Percentiles rank a stretch among this genome's conserved stretches.
These are phyloP conservation scores for Rhodomyrtus tomentosa DNA, from an alignment of 345 rosid genomes.

Conservation along the genomic window DNA sequence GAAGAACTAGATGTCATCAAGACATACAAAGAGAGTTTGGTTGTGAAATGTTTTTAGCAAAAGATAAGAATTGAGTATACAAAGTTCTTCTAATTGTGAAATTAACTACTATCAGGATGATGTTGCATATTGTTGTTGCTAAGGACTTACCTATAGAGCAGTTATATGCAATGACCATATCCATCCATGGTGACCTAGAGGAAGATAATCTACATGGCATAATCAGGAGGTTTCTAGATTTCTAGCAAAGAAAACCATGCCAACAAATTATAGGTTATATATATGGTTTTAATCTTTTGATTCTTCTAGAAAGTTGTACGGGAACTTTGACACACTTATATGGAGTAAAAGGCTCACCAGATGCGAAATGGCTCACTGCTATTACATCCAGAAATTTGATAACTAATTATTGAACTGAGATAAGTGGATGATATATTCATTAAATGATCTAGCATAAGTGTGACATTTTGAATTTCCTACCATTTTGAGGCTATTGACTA, in stretches of 20 bases:
- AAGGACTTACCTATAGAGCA: neutral
- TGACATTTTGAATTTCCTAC: no score
- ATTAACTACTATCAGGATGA: neutral
- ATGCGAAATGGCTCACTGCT: neutral
- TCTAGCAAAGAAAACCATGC: neutral
- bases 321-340: neutral
- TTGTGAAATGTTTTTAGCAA: neutral
- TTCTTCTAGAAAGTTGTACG: neutral
- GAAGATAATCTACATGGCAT: neutral
- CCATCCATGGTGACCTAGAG: neutral
- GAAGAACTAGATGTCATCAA: neutral
- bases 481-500: no score
- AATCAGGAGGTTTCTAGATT: neutral
- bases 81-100: neutral
- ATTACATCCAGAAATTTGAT: neutral
- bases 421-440: neutral
- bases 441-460: neutral
- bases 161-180: neutral
- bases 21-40: neutral
- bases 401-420: rapidly evolving
- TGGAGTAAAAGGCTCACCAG: neutral
- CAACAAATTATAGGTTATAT: neutral
- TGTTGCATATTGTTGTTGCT: neutral
- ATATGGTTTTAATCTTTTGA: neutral
- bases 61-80: neutral